Percentiles rank a stretch among this genome's conserved stretches.
Conservation (phyloP, 371 early-diverging fungal genomes). For the Mucor velutinosus region DNA sequence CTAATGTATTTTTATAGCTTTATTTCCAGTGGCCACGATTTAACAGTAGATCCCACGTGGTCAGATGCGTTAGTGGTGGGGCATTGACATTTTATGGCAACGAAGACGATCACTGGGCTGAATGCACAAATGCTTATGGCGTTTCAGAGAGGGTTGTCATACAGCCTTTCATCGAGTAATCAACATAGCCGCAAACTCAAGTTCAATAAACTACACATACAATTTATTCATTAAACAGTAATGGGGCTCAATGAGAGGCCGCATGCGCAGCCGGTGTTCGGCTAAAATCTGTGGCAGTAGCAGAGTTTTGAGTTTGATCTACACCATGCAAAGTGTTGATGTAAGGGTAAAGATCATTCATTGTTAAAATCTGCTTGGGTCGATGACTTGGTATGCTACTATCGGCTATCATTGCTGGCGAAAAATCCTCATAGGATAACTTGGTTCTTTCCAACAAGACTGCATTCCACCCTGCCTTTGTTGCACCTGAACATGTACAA, state of each 20-base stretch:
- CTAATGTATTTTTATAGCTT: background rate
- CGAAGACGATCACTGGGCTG: background rate
- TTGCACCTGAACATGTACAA: constrained; percentile 26
- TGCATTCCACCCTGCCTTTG: constrained; percentile 43
- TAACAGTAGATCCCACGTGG: background rate
- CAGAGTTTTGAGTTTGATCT: background rate
- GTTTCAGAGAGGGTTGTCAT: background rate
- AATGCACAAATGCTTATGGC: background rate
- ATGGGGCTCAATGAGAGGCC: background rate
- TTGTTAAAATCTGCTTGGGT: constrained; percentile 13
- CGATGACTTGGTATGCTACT: constrained; percentile 13
- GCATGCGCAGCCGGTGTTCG: background rate
- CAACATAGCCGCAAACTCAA: background rate
- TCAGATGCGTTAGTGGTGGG: constrained; percentile 12
- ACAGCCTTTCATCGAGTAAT: background rate
- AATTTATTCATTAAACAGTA: background rate
- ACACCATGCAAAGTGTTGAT: constrained; percentile 13
- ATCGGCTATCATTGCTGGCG: constrained; percentile 29
- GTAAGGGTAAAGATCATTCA: constrained; percentile 22
- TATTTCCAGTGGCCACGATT: background rate
- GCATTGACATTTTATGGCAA: constrained; percentile 4
- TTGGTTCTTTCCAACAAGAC: constrained; percentile 36
- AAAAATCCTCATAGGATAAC: constrained; percentile 30
- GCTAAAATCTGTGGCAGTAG: background rate
- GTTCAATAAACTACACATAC: background rate